Evolutionary conservation across 495 filamentous ascomycete genomes (phyloP), one percentile per base, ranked within the genome.

Genomic region (Margaritispora aquatica): DNA sequence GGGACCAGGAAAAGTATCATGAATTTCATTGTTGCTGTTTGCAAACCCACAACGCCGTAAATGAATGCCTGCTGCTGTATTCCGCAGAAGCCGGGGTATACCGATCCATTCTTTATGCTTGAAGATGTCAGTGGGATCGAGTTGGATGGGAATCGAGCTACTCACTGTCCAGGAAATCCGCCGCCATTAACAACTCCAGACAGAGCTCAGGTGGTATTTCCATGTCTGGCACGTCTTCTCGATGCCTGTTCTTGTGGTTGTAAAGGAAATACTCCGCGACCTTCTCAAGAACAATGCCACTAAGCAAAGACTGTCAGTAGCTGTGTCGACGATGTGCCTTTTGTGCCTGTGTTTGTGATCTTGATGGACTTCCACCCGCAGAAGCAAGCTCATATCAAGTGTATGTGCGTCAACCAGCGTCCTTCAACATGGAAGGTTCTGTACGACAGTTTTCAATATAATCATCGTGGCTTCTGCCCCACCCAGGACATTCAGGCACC

Each of bases 221-320:
- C 89, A 96, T 92, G 71, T 98, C 94, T 4, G 90, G 83, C 21
- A 96, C 90, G 61, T 95, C 85, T 51, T 81, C 80, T 59, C 74
- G 74, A 58, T 93, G 82, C 56, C 81, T 84, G 71, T 94, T 80
- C 71, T 90, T 91, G 70, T 96, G 81, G 70, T 88, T 88, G 75
- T 93, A 96, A 63, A 89, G 88, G 60, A 95, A 88, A 73, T 96
- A 96, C 74, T 96, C 89, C 70, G 84, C 90, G 36, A 96, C 87
- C 72, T 92, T 93, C 69, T 96, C 92, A 2, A 98, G 82, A 24
- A 97, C 83, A 17, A 87, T 66, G 48, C 86, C 90, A 68, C 90
- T 96, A 63, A 23, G 11, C 8, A 34, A 26, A 38, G 38, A 23
- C 34, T 23, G 29, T 34, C 24, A 52, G 50, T 29, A n/a, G n/a